Percentiles rank a stretch among this genome's conserved stretches.
These are phyloP conservation scores for Suillus paluster DNA, from an alignment of 768 basidiomycete genomes.

Conservation along the genomic window DNA sequence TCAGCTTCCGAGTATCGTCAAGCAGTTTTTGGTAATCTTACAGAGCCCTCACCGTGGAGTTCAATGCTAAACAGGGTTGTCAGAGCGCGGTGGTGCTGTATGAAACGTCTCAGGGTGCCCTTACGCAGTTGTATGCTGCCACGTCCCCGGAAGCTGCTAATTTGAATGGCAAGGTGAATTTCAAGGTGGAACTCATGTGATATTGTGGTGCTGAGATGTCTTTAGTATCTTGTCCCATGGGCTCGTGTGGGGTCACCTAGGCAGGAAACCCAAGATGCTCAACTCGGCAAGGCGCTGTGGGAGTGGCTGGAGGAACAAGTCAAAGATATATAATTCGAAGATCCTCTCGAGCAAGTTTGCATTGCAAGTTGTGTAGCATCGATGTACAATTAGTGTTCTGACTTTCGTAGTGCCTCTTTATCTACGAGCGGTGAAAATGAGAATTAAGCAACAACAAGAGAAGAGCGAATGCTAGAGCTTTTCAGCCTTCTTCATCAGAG, in stretches of 20 bases:
- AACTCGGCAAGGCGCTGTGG: constrained; percentile 44
- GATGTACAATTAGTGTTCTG: not conserved
- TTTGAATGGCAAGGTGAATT: constrained; percentile 47
- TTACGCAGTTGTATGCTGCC: constrained; percentile 50
- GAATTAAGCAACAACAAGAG: not conserved
- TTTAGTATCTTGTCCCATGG: constrained; percentile 52
- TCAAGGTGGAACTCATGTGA: too few species aligned
- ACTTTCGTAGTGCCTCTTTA: not conserved
- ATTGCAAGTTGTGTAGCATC: constrained; percentile 10
- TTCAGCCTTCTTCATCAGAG: constrained; percentile 34
- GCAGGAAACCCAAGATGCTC: constrained; percentile 36
- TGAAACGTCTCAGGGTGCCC: constrained; percentile 40
- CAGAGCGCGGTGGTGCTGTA: constrained; percentile 29
- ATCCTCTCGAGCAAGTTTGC: not conserved
- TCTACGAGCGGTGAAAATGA: not conserved
- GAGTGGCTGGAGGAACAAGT: constrained; percentile 53
- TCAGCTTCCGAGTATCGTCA: constrained; percentile 7
- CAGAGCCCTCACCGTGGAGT: not conserved
- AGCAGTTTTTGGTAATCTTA: constrained; percentile 19
- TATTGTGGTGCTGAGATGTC: constrained; percentile 9
- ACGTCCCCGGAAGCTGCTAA: constrained; percentile 42
- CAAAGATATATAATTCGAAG: constrained; percentile 17
- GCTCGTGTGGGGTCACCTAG: constrained; percentile 36
- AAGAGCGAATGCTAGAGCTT: not conserved
- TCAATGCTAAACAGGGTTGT: not conserved